These are phyloP conservation scores for Monosporozyma solicola DNA, from an alignment of 805 yeast species.

Conservation along the genomic window DNA sequence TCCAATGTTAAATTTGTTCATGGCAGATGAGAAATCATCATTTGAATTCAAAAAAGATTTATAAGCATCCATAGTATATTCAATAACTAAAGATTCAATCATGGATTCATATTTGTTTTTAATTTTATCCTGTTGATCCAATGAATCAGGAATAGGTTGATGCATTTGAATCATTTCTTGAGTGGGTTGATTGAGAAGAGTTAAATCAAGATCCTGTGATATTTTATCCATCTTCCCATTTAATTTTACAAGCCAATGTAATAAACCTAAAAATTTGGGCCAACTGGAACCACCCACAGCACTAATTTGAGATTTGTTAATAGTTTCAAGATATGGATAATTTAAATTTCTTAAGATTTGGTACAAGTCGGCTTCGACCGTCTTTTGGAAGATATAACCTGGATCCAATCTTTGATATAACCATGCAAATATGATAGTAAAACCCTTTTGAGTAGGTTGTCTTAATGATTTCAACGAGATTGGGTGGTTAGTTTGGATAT, in stretches of 20 bases:
- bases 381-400: slow-evolving; percentile 54
- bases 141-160: slow-evolving; percentile 9
- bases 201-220: slow-evolving; percentile 15
- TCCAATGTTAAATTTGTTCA: slow-evolving; percentile 46
- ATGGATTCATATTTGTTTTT: slow-evolving; percentile 30
- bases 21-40: slow-evolving; percentile 50
- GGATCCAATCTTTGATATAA: slow-evolving; percentile 73
- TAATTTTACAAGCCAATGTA: slow-evolving; percentile 69
- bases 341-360: slow-evolving; percentile 52
- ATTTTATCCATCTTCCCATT: slow-evolving; percentile 35
- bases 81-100: slow-evolving; percentile 40
- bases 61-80: slow-evolving; percentile 60
- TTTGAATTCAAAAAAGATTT: slow-evolving; percentile 53
- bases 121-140: slow-evolving; percentile 26
- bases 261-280: slow-evolving; percentile 74
- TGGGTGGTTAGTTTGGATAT: slow-evolving; percentile 63
- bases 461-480: slow-evolving; percentile 54
- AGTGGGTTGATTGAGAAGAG: slow-evolving; percentile 20
- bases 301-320: slow-evolving; percentile 75
- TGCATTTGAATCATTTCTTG: slow-evolving; percentile 24
- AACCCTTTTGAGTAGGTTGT: slow-evolving; percentile 83
- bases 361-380: slow-evolving; percentile 70
- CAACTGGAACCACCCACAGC: slow-evolving; percentile 89
- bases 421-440: slow-evolving; percentile 70
- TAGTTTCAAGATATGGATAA: slow-evolving; percentile 73